These are phyloP conservation scores for Thraustotheca clavata DNA, from an alignment of 352 stramenopile species.

Conservation along the genomic window DNA sequence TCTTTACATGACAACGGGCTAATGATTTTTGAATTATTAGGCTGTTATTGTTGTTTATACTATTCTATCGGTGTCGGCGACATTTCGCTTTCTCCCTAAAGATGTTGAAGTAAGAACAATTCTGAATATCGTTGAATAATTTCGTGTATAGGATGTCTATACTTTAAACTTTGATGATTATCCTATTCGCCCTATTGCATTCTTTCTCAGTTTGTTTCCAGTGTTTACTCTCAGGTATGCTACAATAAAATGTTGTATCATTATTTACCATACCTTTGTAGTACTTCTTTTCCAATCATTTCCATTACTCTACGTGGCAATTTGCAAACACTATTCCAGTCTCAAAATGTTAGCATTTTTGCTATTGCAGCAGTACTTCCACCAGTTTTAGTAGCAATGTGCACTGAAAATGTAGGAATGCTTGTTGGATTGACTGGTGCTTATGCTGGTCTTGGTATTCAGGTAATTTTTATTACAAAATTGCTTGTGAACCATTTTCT, in stretches of 20 bases:
- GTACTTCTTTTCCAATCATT: slow-evolving; percentile 76
- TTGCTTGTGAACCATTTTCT: slow-evolving; percentile 7
- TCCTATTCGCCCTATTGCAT: slow-evolving; percentile 63
- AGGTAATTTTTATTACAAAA: slow-evolving; percentile 31
- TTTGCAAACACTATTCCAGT: slow-evolving; percentile 53
- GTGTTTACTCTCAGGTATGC: slow-evolving; percentile 78
- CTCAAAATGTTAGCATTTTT: slow-evolving; percentile 43
- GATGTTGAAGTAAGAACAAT: slow-evolving; percentile 60
- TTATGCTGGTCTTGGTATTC: slow-evolving; percentile 77
- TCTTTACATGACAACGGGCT: no score
- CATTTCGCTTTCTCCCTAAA: slow-evolving; percentile 67
- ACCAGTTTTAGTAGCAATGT: slow-evolving; percentile 72
- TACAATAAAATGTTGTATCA: neutral
- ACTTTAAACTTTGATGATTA: slow-evolving; percentile 84
- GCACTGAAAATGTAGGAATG: slow-evolving; percentile 83
- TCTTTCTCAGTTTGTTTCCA: slow-evolving; percentile 81
- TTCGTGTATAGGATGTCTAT: slow-evolving; percentile 63
- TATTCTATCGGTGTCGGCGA: slow-evolving; percentile 63
- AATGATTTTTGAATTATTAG: slow-evolving; percentile 29
- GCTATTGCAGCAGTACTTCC: slow-evolving; percentile 62
- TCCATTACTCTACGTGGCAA: slow-evolving; percentile 83
- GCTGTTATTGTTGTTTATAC: slow-evolving; percentile 77
- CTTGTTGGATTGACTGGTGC: slow-evolving; percentile 77
- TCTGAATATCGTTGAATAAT: slow-evolving; percentile 8
- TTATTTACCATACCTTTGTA: slow-evolving; percentile 23